phyloP scores from a whole-genome alignment of 2,329 filamentous ascomycete genomes.

The Bipolaris bicolor region DNA sequence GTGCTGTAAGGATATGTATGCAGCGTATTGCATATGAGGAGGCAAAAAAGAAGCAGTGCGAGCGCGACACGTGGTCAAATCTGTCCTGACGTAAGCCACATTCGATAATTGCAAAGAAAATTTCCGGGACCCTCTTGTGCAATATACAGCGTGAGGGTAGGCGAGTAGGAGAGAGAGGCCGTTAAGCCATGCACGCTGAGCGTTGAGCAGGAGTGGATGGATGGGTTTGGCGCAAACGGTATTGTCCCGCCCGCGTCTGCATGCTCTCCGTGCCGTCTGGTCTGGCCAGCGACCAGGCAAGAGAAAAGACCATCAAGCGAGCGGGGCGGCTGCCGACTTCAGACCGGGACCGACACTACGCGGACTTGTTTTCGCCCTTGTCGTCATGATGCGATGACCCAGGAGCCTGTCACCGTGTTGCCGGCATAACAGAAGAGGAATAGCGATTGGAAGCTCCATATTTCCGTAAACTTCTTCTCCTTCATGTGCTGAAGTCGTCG shows the following conservation, averaged over 20 bases:
- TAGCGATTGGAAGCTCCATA: conserved; percentile 15
- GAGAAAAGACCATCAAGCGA: conserved; percentile 18
- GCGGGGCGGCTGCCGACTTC: conserved; percentile 28
- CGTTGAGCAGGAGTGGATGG: conserved; percentile 23
- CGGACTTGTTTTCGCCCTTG: conserved; percentile 14
- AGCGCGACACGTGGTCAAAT: conserved; percentile 9
- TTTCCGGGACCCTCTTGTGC: no score
- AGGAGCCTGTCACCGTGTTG: conserved; percentile 33
- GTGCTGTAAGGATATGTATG: conserved; percentile 1
- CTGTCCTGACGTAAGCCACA: no score
- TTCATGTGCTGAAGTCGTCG: background rate
- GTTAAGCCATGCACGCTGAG: conserved; percentile 29
- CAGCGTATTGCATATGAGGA: conserved; percentile 1
- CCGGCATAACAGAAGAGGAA: conserved; percentile 23
- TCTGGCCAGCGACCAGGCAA: conserved; percentile 12
- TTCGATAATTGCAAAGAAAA: no score
- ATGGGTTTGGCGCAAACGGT: conserved; percentile 25
- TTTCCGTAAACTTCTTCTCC: conserved; percentile 2
- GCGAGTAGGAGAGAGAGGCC: no score
- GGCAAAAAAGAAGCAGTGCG: background rate
- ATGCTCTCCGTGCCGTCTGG: conserved; percentile 33
- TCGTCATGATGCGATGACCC: conserved; percentile 47
- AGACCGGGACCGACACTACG: conserved; percentile 28
- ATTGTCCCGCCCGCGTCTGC: conserved; percentile 35
- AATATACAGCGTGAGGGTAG: no score